These are phyloP conservation scores for Floccularia luteovirens DNA, from an alignment of 768 basidiomycete species.

Conservation along the genomic window DNA sequence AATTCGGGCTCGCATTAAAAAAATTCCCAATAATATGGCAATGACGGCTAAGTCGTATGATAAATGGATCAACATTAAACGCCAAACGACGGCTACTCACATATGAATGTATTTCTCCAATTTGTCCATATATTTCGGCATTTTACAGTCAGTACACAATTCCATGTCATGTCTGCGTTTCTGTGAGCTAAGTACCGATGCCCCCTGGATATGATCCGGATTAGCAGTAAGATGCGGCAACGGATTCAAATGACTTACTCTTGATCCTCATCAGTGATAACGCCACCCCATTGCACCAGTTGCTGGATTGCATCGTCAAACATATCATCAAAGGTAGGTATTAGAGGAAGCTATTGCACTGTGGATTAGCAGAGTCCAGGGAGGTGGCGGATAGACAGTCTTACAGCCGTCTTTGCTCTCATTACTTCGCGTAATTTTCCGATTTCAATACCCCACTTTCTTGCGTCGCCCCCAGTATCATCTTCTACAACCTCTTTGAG, in stretches of 20 bases:
- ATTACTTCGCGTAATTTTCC: conserved; percentile 47
- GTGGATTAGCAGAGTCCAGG: conserved; percentile 8
- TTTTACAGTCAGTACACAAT: conserved; percentile 61
- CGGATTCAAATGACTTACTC: conserved; percentile 37
- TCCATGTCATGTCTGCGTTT: conserved; percentile 57
- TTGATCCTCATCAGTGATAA: conserved; percentile 57
- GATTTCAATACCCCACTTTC: conserved; percentile 67
- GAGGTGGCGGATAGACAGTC: conserved; percentile 12
- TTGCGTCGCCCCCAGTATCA: conserved; percentile 61
- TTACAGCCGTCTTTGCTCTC: conserved; percentile 49
- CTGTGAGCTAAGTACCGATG: conserved; percentile 71
- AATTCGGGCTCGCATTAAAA: conserved; percentile 31
- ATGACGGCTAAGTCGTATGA: conserved; percentile 22
- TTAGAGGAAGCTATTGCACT: conserved; percentile 42
- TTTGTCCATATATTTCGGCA: conserved; percentile 58
- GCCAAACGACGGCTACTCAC: conserved; percentile 27
- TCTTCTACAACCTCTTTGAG: conserved; percentile 23
- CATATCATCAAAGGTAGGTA: conserved; percentile 57
- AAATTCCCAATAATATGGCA: conserved; percentile 18
- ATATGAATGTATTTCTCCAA: conserved; percentile 58
- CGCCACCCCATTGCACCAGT: conserved; percentile 64
- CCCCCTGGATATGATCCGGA: conserved; percentile 34
- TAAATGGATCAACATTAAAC: background rate
- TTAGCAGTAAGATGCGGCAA: background rate
- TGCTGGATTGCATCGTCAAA: conserved; percentile 78